These are phyloP conservation scores for Ascochyta koolunga DNA, from an alignment of 2,329 filamentous ascomycete genomes.

Conservation along the genomic window DNA sequence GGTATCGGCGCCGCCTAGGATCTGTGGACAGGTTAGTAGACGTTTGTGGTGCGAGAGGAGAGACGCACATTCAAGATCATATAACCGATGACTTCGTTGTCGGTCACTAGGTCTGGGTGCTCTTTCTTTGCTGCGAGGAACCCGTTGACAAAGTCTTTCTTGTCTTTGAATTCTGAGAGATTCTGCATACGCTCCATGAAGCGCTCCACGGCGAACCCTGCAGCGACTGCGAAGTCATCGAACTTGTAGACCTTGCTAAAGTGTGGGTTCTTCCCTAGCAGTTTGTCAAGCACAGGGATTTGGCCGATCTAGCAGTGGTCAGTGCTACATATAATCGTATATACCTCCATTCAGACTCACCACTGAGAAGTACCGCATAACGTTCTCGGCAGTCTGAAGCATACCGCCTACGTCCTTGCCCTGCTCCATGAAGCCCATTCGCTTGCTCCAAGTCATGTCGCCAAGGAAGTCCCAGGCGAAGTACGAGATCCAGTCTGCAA, in stretches of 20 bases:
- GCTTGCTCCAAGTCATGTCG: constrained; percentile 50
- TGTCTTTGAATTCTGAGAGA: constrained; percentile 20
- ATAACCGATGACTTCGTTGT: constrained; percentile 40
- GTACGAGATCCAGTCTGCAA: constrained; percentile 42
- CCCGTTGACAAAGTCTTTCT: constrained; percentile 31
- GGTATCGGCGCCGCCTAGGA: constrained; percentile 42
- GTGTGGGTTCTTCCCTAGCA: constrained; percentile 31
- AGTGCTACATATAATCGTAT: neutral
- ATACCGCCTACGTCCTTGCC: constrained; percentile 48
- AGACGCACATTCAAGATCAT: constrained; percentile 38
- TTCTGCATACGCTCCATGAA: constrained; percentile 31
- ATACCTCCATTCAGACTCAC: constrained; percentile 18
- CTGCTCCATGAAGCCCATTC: constrained; percentile 52
- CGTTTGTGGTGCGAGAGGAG: neutral
- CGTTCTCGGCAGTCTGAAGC: constrained; percentile 46
- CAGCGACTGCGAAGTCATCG: constrained; percentile 30
- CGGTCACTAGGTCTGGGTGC: constrained; percentile 28
- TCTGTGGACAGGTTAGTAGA: constrained; percentile 11
- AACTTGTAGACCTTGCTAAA: constrained; percentile 29
- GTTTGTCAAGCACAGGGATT: constrained; percentile 37
- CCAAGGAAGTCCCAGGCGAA: constrained; percentile 45
- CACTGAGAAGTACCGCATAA: constrained; percentile 36
- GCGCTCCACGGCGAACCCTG: constrained; percentile 25
- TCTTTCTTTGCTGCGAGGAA: constrained; percentile 28
- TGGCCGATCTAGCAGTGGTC: constrained; percentile 29